Evolutionary conservation across 495 filamentous ascomycete species (phyloP), one percentile per base, ranked within the genome.

Genomic region (Evernia prunastri): DNA sequence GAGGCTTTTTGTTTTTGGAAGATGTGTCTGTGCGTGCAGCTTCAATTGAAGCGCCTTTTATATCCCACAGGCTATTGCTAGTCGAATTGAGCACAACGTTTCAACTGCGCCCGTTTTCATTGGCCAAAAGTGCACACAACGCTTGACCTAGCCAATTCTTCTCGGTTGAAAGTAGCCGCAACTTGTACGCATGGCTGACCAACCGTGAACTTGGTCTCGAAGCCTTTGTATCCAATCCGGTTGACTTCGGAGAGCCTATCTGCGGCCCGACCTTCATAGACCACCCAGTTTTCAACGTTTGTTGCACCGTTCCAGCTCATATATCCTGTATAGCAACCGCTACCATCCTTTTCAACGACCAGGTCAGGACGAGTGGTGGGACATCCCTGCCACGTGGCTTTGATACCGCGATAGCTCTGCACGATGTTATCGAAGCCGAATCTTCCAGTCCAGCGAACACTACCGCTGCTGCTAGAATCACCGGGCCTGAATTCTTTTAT

Each of bases 271-370:
- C 67, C 58, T 23, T 74, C 75, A 33, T 77, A 67, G 6, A 79
- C 63, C 0, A 71, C 71, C 76, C 76, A 79, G 1, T 64, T 72
- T 0, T 29, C 63, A 31, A 78, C 76, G 33, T 78, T 73, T 0
- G 77, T 79, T 4, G 76, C 77, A 18, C 77, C 77, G 61, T 78
- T 78, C 77, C 76, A 79, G 58, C 74, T 78, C 2, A 76, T 65
- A 63, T 70, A 71, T 31, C 65, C 60, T 10, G 56, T 49, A n/a
- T 63, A 66, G 31, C 58, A 71, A 25, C 66, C 60, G 51, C 49
- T 39, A 53, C 23, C 42, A 37, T 69, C 71, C 15, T 66, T 66
- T 12, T 60, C 39, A 3, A 72, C 70, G 25, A 70, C 67, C 27
- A 75, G 37, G 7, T 72, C 68, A 43, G 77, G 76, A 63, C 67